Evolutionary conservation across 352 stramenopile genomes (phyloP).

Genomic region (Phytopythium sindhum): DNA sequence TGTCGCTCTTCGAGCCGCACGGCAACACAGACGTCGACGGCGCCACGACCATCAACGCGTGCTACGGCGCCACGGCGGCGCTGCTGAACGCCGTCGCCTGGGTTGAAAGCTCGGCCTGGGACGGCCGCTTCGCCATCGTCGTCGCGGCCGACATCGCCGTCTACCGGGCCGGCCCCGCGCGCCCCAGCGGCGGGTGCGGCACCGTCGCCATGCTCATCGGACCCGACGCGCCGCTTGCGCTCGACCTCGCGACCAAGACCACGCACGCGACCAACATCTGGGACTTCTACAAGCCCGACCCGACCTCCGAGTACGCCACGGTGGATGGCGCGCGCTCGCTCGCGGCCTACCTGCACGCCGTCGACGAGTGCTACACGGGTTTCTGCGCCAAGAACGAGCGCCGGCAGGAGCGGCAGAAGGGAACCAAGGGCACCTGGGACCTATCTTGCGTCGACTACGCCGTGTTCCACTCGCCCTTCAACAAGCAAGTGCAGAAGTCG

Average conservation of each 20-base stretch:
- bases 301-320: conserved; percentile 91
- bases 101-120: conserved; percentile 93
- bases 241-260: conserved; percentile 86
- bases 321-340: conserved; percentile 95
- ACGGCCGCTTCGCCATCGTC: conserved; percentile 93
- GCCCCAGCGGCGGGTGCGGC: conserved; percentile 90
- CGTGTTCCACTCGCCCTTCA: conserved; percentile 98
- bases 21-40: conserved; percentile 73
- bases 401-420: conserved; percentile 4
- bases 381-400: conserved; percentile 85
- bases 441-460: conserved; percentile 88
- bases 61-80: conserved; percentile 96
- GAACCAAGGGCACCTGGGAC: conserved; percentile 30
- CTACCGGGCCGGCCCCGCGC: conserved; percentile 90
- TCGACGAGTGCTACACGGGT: conserved; percentile 94
- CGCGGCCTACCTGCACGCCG: conserved; percentile 92
- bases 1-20: conserved; percentile 56
- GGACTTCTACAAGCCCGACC: conserved; percentile 98
- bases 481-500: conserved; percentile 98
- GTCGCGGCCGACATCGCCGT: conserved; percentile 96
- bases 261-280: conserved; percentile 93
- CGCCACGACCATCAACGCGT: conserved; percentile 96
- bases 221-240: conserved; percentile 91
- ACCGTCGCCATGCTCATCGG: conserved; percentile 96
- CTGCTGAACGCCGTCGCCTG: conserved; percentile 97